Conservation (phyloP, 176 grass and related monocot genomes). For the Eleusine indica region DNA sequence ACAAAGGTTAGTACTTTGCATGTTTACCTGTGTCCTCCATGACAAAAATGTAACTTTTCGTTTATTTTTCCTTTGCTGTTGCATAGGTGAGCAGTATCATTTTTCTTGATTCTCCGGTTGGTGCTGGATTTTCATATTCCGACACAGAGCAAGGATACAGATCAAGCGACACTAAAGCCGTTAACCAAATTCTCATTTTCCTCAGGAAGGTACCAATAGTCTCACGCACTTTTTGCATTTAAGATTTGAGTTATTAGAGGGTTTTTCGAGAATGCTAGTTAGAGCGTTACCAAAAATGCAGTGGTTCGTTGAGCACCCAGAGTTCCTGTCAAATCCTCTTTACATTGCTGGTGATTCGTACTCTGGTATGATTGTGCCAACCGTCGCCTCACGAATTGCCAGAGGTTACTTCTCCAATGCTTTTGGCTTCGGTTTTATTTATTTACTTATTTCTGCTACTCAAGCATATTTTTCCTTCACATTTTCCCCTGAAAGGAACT, state of each 20-base stretch:
- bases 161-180: slow-evolving; percentile 47
- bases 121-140: slow-evolving; percentile 78
- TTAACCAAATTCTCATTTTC: slow-evolving; percentile 51
- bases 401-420: slow-evolving; percentile 33
- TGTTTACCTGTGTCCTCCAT: neutral
- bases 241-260: neutral
- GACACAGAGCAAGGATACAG: slow-evolving; percentile 24
- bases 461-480: neutral
- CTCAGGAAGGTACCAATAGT: slow-evolving; percentile 58
- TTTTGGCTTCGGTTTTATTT: neutral
- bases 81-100: slow-evolving; percentile 63
- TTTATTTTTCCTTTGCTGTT: neutral
- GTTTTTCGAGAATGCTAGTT: neutral
- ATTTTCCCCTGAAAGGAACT: neutral
- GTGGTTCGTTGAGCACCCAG: slow-evolving; percentile 68
- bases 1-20: slow-evolving; percentile 45
- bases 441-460: neutral
- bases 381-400: slow-evolving; percentile 49
- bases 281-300: neutral
- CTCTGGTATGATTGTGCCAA: slow-evolving; percentile 62
- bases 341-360: slow-evolving; percentile 75
- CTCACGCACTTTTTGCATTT: neutral
- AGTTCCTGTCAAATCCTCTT: slow-evolving; percentile 60
- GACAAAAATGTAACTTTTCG: neutral
- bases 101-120: slow-evolving; percentile 76